Conservation (phyloP, 2,329 filamentous ascomycete species). For the Fusarium drepaniforme region DNA sequence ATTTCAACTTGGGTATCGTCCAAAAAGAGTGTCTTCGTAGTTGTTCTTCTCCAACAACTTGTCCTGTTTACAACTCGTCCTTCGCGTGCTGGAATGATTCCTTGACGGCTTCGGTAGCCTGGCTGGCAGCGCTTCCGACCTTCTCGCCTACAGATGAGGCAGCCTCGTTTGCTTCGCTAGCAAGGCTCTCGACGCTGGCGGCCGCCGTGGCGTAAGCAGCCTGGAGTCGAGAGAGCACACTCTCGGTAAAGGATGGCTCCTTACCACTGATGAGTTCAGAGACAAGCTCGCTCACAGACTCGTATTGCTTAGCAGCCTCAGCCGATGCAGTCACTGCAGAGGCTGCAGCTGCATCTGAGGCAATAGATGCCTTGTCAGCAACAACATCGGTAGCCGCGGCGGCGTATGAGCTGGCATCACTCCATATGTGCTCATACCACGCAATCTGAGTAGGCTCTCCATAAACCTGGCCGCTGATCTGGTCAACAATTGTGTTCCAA, state of each 20-base stretch:
- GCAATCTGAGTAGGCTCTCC: slow-evolving; percentile 72
- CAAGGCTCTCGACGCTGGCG: slow-evolving; percentile 62
- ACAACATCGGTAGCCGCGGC: slow-evolving; percentile 67
- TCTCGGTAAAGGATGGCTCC: slow-evolving; percentile 85
- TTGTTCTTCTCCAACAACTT: background rate
- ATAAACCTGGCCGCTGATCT: slow-evolving; percentile 78
- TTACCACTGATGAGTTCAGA: slow-evolving; percentile 82
- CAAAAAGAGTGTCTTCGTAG: slow-evolving; percentile 43
- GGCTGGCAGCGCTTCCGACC: slow-evolving; percentile 53
- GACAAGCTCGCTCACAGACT: slow-evolving; percentile 77
- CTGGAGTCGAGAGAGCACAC: slow-evolving; percentile 78
- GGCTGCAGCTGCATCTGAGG: slow-evolving; percentile 59
- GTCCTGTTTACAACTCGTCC: slow-evolving; percentile 55
- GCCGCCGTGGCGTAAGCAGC: slow-evolving; percentile 78
- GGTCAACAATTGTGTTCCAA: slow-evolving; percentile 63
- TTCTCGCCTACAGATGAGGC: slow-evolving; percentile 51
- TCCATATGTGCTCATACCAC: slow-evolving; percentile 63
- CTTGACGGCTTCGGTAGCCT: slow-evolving; percentile 58
- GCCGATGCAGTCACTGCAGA: slow-evolving; percentile 72
- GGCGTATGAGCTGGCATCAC: slow-evolving; percentile 67
- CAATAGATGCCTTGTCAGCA: slow-evolving; percentile 50
- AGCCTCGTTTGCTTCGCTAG: slow-evolving; percentile 49
- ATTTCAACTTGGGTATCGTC: slow-evolving; percentile 46
- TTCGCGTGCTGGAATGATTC: slow-evolving; percentile 50
- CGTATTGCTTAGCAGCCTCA: slow-evolving; percentile 73